phyloP scores from a whole-genome alignment of 225 moss, liverwort and hornwort species.

The Sphagnum tenellum region DNA sequence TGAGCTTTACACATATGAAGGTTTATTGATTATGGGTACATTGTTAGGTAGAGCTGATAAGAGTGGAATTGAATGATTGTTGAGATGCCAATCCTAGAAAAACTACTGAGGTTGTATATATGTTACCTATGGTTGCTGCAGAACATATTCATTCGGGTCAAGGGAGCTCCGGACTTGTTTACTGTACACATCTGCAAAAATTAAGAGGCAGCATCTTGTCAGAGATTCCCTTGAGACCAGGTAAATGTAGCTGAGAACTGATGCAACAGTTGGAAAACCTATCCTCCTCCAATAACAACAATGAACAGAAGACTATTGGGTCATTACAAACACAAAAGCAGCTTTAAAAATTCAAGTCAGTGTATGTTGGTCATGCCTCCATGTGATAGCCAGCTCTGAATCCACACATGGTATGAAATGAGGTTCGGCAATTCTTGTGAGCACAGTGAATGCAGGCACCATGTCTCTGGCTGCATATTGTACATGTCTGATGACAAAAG shows the following conservation, averaged over 20 bases:
- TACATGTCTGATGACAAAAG: constrained; percentile 57
- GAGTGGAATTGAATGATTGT: not conserved
- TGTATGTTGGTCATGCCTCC: constrained; percentile 50
- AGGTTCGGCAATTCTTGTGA: constrained; percentile 72
- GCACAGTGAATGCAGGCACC: constrained; percentile 88
- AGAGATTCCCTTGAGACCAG: no score
- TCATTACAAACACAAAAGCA: not conserved
- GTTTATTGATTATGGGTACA: constrained; percentile 1
- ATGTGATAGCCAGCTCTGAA: constrained; percentile 94
- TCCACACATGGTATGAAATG: constrained; percentile 92
- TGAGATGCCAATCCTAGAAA: no score
- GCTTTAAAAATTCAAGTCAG: not conserved
- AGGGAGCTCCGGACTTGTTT: constrained; percentile 63
- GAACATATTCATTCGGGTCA: constrained; percentile 81
- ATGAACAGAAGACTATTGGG: no score
- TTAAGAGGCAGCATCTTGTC: no score
- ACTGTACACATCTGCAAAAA: no score
- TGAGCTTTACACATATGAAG: constrained; percentile 4
- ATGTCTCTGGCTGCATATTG: constrained; percentile 85
- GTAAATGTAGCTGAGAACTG: no score
- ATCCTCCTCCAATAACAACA: no score
- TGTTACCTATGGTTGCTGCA: constrained; percentile 83
- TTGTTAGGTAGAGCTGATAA: not conserved
- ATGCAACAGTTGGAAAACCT: no score
- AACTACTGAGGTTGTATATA: not conserved